Evolutionary conservation across 192 early-diverging fungal species (phyloP).

Genomic region (Dispira parvispora): DNA sequence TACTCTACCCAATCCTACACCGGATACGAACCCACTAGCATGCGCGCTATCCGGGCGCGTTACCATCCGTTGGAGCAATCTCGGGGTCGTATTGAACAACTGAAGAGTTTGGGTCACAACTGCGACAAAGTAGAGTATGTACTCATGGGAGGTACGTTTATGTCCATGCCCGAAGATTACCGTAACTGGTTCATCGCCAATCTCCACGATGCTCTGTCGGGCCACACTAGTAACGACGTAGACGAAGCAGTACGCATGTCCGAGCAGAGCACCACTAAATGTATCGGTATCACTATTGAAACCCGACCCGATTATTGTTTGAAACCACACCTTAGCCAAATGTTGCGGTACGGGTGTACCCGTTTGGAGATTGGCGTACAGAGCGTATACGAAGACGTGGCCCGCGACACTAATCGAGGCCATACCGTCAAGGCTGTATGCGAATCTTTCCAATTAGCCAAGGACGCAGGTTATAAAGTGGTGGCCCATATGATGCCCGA

Average conservation of each 20-base stretch:
- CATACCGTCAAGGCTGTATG: conserved; percentile 97
- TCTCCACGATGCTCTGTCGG: conserved; percentile 90
- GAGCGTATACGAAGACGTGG: conserved; percentile 98
- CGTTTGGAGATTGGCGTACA: conserved; percentile 96
- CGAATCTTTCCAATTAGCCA: conserved; percentile 94
- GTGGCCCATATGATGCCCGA: conserved; percentile 99
- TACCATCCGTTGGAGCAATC: conserved; percentile 97
- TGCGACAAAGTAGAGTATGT: conserved; percentile 99
- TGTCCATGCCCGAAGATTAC: conserved; percentile 91
- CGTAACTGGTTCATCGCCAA: conserved; percentile 95
- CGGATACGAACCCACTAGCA: conserved; percentile 96
- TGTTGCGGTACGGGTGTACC: conserved; percentile 98
- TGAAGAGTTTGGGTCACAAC: conserved; percentile 79
- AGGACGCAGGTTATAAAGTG: conserved; percentile 97
- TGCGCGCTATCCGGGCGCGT: conserved; percentile 96
- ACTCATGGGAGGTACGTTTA: conserved; percentile 99
- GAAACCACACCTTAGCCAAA: conserved; percentile 94
- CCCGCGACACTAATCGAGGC: conserved; percentile 93
- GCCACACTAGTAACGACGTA: conserved; percentile 72
- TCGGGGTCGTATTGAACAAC: conserved; percentile 83
- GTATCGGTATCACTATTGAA: conserved; percentile 99
- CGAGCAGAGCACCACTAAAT: conserved; percentile 90
- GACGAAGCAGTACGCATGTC: conserved; percentile 98
- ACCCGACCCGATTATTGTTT: conserved; percentile 96
- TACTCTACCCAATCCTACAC: conserved; percentile 99